Conservation (phyloP, 345 rosid species). For the Arabidopsis arenosa region DNA sequence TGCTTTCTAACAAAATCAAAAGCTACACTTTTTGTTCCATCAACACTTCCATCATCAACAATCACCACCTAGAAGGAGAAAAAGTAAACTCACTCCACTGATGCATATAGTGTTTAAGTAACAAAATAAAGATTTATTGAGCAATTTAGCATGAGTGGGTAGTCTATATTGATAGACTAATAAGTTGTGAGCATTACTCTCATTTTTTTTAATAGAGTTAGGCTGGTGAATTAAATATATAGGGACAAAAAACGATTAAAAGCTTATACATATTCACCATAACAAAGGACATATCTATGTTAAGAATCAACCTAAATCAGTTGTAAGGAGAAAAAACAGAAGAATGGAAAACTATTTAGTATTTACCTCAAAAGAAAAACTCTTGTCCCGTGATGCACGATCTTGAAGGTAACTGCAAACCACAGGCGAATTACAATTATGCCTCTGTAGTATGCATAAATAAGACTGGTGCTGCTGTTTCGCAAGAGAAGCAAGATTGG, state of each 20-base stretch:
- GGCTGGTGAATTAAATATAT: neutral
- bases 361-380: conserved; percentile 88
- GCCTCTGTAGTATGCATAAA: conserved; percentile 5
- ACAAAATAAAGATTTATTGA: neutral
- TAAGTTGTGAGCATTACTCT: neutral
- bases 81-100: neutral
- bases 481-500: conserved; percentile 8
- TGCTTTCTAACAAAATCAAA: conserved; percentile 75
- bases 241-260: neutral
- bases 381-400: conserved; percentile 78
- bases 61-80: conserved; percentile 67
- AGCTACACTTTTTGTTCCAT: conserved; percentile 86
- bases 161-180: conserved; percentile 1
- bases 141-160: neutral
- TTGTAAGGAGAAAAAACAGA: neutral
- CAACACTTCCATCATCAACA: conserved; percentile 95
- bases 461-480: conserved; percentile 1
- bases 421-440: conserved; percentile 25
- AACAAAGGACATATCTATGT: neutral
- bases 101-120: conserved; percentile 6
- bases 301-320: neutral
- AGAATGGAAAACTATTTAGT: conserved; percentile 28
- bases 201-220: neutral
- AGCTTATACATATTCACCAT: conserved; percentile 8
- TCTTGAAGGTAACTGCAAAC: conserved; percentile 80